Evolutionary conservation across 2,329 filamentous ascomycete genomes (phyloP), one percentile per base, ranked within the genome.

Genomic region (Aspergillus fumigatus): DNA sequence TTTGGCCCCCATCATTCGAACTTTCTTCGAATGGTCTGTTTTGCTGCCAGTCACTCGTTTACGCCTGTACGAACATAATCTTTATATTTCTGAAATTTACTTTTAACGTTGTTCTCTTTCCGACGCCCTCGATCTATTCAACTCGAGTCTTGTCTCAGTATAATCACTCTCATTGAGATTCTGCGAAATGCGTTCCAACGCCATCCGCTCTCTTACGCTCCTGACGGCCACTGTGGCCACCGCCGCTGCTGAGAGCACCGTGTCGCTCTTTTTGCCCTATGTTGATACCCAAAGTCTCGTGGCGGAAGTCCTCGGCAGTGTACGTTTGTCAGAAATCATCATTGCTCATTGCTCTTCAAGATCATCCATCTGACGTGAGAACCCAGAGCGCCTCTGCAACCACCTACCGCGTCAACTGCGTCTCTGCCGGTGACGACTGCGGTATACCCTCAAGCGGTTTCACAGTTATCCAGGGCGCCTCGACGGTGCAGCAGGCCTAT

Each of bases 181-280:
- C 3, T 1, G 14, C 43, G n/a, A 45, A 11, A 47, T 47, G 43
- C 43, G 21, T 47, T 47, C 43, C 3, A 17, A 23, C 23, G 17
- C 10, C 43, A 11, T 47, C 43, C 43, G 43, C 43, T 17, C 43
- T 8, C 21, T 47, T 5, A 23, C 43, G 21, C 43, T 47, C 11
- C 43, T 47, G n/a, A 23, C 43, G 17, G 43, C 43, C 43, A 23
- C 21, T 23, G 43, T 23, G 21, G 43, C 43, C 1, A 26, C 43
- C 6, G 43, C 26, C 40, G 55, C 62, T 41, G 65, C 65, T 4
- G 55, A 58, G 41, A 61, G 58, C 52, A 61, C 62, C 19, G 64
- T 62, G 25, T 61, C 41, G 48, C 61, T 67, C 8, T 59, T 67
- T 27, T 51, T 66, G 45, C 64, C 65, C 55, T 61, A 11, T 6